Evolutionary conservation across 2,329 filamentous ascomycete species (phyloP), one percentile per base, ranked within the genome.

Genomic region (Phyllosticta capitalensis): DNA sequence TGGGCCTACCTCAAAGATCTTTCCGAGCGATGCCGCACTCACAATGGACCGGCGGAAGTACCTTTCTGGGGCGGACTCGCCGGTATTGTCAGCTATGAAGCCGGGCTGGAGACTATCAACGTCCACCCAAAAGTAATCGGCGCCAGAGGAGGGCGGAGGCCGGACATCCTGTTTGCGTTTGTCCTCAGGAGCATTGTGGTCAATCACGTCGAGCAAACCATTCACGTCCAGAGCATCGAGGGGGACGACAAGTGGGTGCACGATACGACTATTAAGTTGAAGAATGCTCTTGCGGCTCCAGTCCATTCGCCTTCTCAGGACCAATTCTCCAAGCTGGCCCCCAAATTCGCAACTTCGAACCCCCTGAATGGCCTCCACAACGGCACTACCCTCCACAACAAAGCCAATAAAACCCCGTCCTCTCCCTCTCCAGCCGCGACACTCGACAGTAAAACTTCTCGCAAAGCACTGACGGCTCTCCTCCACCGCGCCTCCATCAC

Each of bases 51-150:
- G 26, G 63, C 66, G 5, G 56, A 56, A 24, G 55, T 33, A 5
- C 82, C 88, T 0, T 96, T 95, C 69, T 84, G 89, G 72, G 91
- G 90, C 56, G 91, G 91, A 0, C 85, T 95, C 61, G 83, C 95
- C 74, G 91, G 91, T 0, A 95, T 87, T 67, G 81, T 90, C 55
- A 90, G 89, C 0, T 95, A 96, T 62, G 91, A 96, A 71, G 83
- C 91, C 69, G 89, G 90, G 0, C 75, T 95, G 1, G 76, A 79
- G 64, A 83, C 79, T 19, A 84, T 85, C 58, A 72, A 76, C 55
- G 75, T 87, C 63, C 66, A 63, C 59, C 10, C 17, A 5, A 52
- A 20, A 5, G 17, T 17, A 30, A 19, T 19, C 3, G 51, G 54
- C 61, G 22, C 52, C 52, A 9, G 26, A 38, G n/a, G 64, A 66